Evolutionary conservation across 2,329 filamentous ascomycete species (phyloP), one percentile per base, ranked within the genome.

Genomic region (Exophiala sp.): DNA sequence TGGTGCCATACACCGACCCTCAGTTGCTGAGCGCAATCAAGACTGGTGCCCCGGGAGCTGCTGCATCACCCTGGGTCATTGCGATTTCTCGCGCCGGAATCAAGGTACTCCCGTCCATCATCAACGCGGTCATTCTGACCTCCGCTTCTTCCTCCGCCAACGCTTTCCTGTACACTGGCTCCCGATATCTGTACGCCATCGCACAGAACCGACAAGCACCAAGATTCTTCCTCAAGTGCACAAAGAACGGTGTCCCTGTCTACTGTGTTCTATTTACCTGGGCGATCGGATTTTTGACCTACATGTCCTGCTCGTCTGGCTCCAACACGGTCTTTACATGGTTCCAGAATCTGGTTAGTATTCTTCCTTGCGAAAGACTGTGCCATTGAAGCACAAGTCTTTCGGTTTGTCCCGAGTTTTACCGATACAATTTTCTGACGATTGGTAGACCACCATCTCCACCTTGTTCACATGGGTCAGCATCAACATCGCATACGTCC

Each of bases 91-190:
- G 59, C 21, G 85, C 87, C 10, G 52, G 57, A 14, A 62, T 9
- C 82, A 82, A 1, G 83, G 84, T 81, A 21, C 78, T 91, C 1
- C 85, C 87, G 0, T 84, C 82, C 8, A 79, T 91, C 53, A 84
- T 91, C 70, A 91, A 91, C 68, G 83, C 86, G 34, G 76, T 90
- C 32, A 85, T 91, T 62, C 77, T 91, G 60, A 86, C 85, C 0
- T 87, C 85, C 0, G 86, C 85, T 0, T 86, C 82, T 71, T 88
- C 85, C 0, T 80, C 85, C 0, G 84, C 81, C 0, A 89, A 89
- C 62, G 83, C 86, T 62, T 83, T 80, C 63, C 70, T 89, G 43
- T 81, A 79, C 68, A 74, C 72, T 29, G 75, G 75, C 3, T 78
- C 76, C 7, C 74, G 78, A 47, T 77, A 76, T 50, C 72, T 81